Base-by-base conservation (phyloP, 192 early-diverging fungal species). In the Backusella tarrabulga region DNA sequence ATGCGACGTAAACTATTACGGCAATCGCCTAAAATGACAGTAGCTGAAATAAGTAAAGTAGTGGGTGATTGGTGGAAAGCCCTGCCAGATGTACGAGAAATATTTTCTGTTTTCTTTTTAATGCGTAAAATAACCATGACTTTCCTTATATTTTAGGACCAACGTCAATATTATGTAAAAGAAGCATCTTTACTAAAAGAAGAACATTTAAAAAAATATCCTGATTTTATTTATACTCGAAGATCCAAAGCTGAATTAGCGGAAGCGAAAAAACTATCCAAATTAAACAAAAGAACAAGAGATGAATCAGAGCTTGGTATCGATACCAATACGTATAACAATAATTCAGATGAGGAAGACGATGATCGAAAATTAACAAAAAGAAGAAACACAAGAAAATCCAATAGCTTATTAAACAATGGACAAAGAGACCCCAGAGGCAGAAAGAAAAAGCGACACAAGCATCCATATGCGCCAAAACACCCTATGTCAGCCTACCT, bases 401-500 rank as follows among this genome's bases (percentile, higher is more conserved):
- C n/a, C 17, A 72, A 34, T 19, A 21, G 23, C 15, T 32, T 50
- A 41, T 15, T 46, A 14, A 41, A 63, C 26, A 29, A 29, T n/a
- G 71, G 71, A 42, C 42, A 72, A 56, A 34, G 34, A 46, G 87
- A 87, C 56, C 81, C 80, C 41, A 80, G 85, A 32, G 76, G 80
- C 41, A 74, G 87, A 23, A 87, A 90, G 34, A 94, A 92, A 81
- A 95, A 92, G 76, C 84, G 83, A 56, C 84, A 84, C 72, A 91
- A 93, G 77, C 90, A 93, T 70, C 93, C 93, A 1, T 85, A 86
- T 79, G 92, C 90, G 1, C 95, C 95, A 60, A 94, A 94, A 73
- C 95, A 96, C 77, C 94, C 95, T 52, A 94, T 95, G 87, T 94
- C 94, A 3, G 93, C 92, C 15, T 96, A 95, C 80, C 80, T 96